These are phyloP conservation scores for Citrus hindsii DNA, from an alignment of 345 rosid genomes.

Conservation along the genomic window DNA sequence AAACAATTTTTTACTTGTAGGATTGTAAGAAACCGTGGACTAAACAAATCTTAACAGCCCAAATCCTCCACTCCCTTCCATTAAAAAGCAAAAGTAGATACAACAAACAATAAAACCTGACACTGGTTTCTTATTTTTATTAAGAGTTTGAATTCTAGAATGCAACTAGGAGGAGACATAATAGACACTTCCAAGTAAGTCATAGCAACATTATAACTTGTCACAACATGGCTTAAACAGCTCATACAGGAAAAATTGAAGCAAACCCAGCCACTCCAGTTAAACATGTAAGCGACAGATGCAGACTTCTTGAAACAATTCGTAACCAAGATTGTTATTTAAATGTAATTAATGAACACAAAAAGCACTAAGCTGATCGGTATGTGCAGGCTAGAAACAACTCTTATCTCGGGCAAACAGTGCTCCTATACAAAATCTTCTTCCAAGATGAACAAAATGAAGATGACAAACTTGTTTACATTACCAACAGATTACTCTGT, in stretches of 20 bases:
- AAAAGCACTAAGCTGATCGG: background rate
- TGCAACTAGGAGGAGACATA: background rate
- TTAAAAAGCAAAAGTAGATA: background rate
- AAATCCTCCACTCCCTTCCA: background rate
- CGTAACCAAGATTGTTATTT: background rate
- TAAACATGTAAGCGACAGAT: background rate
- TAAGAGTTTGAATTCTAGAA: background rate
- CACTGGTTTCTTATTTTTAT: background rate
- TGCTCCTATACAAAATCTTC: background rate
- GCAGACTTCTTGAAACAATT: background rate
- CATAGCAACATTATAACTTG: background rate
- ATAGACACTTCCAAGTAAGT: background rate
- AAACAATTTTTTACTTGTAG: background rate
- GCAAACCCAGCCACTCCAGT: background rate
- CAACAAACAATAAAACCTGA: background rate
- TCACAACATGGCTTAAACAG: background rate
- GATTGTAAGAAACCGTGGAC: background rate
- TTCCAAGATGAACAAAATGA: background rate
- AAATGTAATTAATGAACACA: background rate
- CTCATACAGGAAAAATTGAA: background rate
- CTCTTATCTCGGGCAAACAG: background rate
- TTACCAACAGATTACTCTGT: background rate
- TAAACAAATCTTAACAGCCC: background rate
- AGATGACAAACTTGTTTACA: background rate
- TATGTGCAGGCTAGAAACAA: background rate